Base-by-base conservation (phyloP, 2,329 filamentous ascomycete species). In the Ophiostoma himal-ulmi region DNA sequence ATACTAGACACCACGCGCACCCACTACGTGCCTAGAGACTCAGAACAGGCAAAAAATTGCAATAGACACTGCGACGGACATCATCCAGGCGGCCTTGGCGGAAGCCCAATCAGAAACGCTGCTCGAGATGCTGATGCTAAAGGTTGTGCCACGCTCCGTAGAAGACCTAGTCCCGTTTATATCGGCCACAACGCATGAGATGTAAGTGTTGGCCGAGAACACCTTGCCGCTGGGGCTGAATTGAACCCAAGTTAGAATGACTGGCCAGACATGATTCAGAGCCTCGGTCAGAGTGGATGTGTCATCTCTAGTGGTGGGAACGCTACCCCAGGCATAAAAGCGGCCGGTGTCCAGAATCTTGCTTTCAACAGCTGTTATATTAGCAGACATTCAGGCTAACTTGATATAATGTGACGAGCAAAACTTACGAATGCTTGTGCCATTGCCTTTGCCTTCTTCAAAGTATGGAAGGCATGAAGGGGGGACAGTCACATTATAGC, bases 181-280 rank as follows among this genome's bases (percentile, higher is more conserved):
- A 22, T 60, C 60, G 36, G 69, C 69, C 11, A 36, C 41, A 5
- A 70, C 41, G 57, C 69, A 70, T 5, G 69, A 68, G 30, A 68
- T 48, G 39, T 68, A 66, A 4, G 69, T 68, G 57, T 70, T 70
- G 36, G 69, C 66, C 17, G 66, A 36, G 10, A 70, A 70, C 4
- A 70, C 66, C 20, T 34, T 68, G 57, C 60, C 57, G 20, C 36
- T 34, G 2, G 67, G 67, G 0, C 60, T 52, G 30, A 71, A 60
- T n/a, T 71, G 70, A 20, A 71, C 52, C 70, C 70, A 71, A 1
- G 70, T 71, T 3, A 71, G 60, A 14, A 71, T 36, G 2, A 71
- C 67, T 5, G 70, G 70, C 70, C 70, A 71, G 22, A 71, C 70
- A 37, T 69, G 70, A 44, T 20, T 36, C 57, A 67, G 17, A 3